Base-by-base conservation (phyloP, 106 monocot genomes). In the Dendrobium catenatum region DNA sequence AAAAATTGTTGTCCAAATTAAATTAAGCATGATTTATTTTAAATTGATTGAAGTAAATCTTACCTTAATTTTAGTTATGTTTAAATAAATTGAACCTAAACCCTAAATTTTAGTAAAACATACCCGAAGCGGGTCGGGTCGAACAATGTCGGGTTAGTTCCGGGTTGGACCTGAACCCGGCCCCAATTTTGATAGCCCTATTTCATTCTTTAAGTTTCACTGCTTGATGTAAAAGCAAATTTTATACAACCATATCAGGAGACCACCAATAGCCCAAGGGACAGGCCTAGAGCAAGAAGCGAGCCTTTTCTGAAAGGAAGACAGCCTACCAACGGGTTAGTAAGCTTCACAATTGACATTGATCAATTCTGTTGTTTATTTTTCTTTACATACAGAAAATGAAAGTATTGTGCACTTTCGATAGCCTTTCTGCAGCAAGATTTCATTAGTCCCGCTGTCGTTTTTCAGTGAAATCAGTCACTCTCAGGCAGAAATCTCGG, bases 241-340 rank as follows among this genome's bases (percentile, higher is more conserved):
- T 55, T 48, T 16, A 51, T 51, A n/a, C 6, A 9, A 41, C 55
- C 55, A 17, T 74, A 33, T 27, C 88, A 94, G 92, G 89, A 90
- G 19, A 82, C 42, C 72, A 73, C 55, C n/a, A 31, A 77, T 37
- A 87, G 78, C 81, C 76, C 77, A 18, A 87, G 72, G 55, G 90
- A 85, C 9, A 83, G 44, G 33, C 54, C 37, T 24, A 72, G 40
- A 46, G 20, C 72, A 26, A 85, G 77, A 72, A 85, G 68, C 75
- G 83, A 87, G 31, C 47, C 82, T 33, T 2, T 64, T 4, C 18
- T 75, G 66, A 88, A 83, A 59, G 75, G 82, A 24, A 93, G 84
- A 75, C 75, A 49, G 4, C 44, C 20, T 15, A 51, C 78, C 10
- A 80, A 85, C 42, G 58, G 78, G 90, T 93, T 84, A 82, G 90